These are phyloP conservation scores for Orbilia ellipsospora DNA, from an alignment of 2,329 filamentous ascomycete genomes.

Conservation along the genomic window DNA sequence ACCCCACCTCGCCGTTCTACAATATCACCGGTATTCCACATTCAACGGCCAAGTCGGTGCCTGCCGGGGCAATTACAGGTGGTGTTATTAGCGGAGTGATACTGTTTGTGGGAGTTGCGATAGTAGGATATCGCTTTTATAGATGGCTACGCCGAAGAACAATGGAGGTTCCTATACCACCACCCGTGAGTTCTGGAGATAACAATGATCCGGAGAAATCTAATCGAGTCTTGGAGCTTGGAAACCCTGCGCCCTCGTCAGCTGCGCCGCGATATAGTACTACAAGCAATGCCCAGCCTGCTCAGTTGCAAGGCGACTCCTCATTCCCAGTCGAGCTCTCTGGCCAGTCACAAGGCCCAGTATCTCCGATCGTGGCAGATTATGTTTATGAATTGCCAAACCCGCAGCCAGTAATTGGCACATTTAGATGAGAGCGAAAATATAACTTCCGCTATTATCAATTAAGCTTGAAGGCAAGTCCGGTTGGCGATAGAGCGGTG, in stretches of 20 bases:
- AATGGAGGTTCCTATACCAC: conserved; percentile 1
- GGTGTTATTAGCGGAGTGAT: conserved; percentile 26
- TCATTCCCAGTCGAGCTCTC: conserved; percentile 24
- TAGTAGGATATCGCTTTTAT: not conserved
- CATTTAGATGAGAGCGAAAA: not conserved
- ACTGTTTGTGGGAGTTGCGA: not conserved
- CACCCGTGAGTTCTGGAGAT: conserved; percentile 1
- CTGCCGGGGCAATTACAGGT: conserved; percentile 22
- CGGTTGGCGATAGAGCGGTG: too few species aligned
- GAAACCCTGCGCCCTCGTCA: conserved; percentile 4
- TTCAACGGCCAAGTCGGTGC: not conserved
- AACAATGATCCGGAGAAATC: not conserved
- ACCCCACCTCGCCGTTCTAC: conserved; percentile 24
- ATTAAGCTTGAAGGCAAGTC: too few species aligned
- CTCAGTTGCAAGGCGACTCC: conserved; percentile 29
- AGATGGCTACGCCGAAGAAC: not conserved
- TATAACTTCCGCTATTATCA: too few species aligned
- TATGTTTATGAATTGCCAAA: conserved; percentile 20
- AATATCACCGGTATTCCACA: not conserved
- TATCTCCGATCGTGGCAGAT: not conserved
- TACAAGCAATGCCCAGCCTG: conserved; percentile 4
- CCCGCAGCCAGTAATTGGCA: not conserved
- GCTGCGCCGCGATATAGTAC: conserved; percentile 15
- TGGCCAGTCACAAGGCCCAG: not conserved
- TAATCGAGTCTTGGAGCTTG: conserved; percentile 11